phyloP scores from a whole-genome alignment of 2,329 filamentous ascomycete species.

The Aspergillus cejpii region DNA sequence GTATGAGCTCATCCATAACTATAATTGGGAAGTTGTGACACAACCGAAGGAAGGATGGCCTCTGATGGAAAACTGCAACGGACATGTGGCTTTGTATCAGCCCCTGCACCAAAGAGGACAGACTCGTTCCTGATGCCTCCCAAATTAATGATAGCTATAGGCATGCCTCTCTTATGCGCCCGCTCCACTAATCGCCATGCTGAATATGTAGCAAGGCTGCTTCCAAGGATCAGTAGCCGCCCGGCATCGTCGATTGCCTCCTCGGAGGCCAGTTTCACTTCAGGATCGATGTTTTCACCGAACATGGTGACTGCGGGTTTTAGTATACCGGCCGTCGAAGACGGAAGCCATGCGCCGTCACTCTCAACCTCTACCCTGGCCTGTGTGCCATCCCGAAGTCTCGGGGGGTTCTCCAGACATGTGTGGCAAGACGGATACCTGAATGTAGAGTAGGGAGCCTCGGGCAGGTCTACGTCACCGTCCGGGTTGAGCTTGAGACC shows the following conservation, averaged over 20 bases:
- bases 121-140: slow-evolving; percentile 45
- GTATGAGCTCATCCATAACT: slow-evolving; percentile 2
- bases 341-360: slow-evolving; percentile 69
- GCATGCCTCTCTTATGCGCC: slow-evolving; percentile 74
- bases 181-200: slow-evolving; percentile 84
- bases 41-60: slow-evolving; percentile 38
- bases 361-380: slow-evolving; percentile 61
- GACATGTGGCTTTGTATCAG: slow-evolving; percentile 24
- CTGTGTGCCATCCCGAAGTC: slow-evolving; percentile 48
- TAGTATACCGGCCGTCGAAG: slow-evolving; percentile 67
- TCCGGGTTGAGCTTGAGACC: slow-evolving; percentile 86
- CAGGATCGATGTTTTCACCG: slow-evolving; percentile 70
- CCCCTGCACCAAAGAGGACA: slow-evolving; percentile 34
- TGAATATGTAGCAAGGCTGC: slow-evolving; percentile 88
- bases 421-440: slow-evolving; percentile 82
- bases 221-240: slow-evolving; percentile 73
- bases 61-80: slow-evolving; percentile 42
- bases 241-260: slow-evolving; percentile 69
- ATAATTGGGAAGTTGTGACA: slow-evolving; percentile 21
- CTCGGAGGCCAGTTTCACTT: slow-evolving; percentile 70
- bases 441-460: slow-evolving; percentile 82
- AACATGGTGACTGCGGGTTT: slow-evolving; percentile 97
- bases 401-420: slow-evolving; percentile 62
- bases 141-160: slow-evolving; percentile 80
- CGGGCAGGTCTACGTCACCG: slow-evolving; percentile 84